Evolutionary conservation across 345 rosid genomes (phyloP).

Genomic region (Erodium maritimum): DNA sequence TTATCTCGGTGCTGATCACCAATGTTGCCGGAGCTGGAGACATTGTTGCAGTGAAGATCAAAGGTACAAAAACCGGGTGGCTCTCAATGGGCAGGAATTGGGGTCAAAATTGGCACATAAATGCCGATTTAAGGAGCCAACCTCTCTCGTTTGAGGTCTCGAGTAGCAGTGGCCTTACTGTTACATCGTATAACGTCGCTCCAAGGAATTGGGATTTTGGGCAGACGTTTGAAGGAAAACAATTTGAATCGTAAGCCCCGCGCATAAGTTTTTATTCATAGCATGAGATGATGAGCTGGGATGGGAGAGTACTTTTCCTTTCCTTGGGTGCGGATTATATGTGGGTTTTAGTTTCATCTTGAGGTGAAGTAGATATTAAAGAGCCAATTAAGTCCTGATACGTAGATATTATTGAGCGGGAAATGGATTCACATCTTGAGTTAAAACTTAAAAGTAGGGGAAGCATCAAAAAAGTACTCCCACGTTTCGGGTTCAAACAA

Average conservation of each 20-base stretch:
- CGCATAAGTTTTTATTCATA: too few relatives aligned
- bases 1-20: slow-evolving; percentile 69
- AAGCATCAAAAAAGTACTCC: too few relatives aligned
- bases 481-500: too few relatives aligned
- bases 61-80: slow-evolving; percentile 95
- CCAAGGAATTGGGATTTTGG: slow-evolving; percentile 76
- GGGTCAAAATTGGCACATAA: slow-evolving; percentile 99
- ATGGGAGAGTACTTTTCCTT: background rate
- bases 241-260: slow-evolving; percentile 49
- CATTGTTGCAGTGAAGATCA: slow-evolving; percentile 61
- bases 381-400: too few relatives aligned
- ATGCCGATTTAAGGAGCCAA: slow-evolving; percentile 70
- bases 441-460: too few relatives aligned
- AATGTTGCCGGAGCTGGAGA: slow-evolving; percentile 94
- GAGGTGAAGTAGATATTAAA: too few relatives aligned
- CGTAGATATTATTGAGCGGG: too few relatives aligned
- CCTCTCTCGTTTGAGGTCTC: slow-evolving; percentile 88
- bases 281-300: too few relatives aligned
- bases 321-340: background rate
- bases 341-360: too few relatives aligned
- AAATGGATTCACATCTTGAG: too few relatives aligned
- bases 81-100: slow-evolving; percentile 96
- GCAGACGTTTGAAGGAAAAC: slow-evolving; percentile 92
- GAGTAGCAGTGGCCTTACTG: slow-evolving; percentile 44
- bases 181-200: slow-evolving; percentile 74